Base-by-base conservation (phyloP, 2,329 filamentous ascomycete genomes). In the Aspergillus phoenicis region DNA sequence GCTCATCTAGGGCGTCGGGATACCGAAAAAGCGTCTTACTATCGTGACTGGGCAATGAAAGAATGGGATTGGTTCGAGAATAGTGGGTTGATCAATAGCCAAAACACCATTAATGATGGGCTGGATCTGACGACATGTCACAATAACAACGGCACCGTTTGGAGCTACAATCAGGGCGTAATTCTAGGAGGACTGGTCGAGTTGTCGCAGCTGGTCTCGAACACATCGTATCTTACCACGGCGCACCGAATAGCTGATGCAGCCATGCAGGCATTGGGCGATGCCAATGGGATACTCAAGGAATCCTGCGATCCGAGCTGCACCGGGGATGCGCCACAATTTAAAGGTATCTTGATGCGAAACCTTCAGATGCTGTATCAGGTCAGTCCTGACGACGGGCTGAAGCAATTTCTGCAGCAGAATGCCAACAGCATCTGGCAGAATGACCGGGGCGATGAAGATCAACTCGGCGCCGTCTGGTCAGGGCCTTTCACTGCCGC, bases 201-300 rank as follows among this genome's bases (percentile, higher is more conserved):
- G 43, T 13, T 57, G 5, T 30, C 54, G 6, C 26, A 49, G 41
- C 43, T 57, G 36, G 36, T 43, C 33, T 7, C 11, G 0, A 74
- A 85, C 64, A n/a, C 52, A 0, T 63, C 66, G 5, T 81, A 83
- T 57, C 68, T 85, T 15, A 64, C 73, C 4, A 70, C 72, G 2
- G 84, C 84, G 2, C 70, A 72, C 41, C 65, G 62, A 15, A 84
- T 88, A 59, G 86, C 86, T 24, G 73, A 78, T 48, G 84, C 84
- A 0, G 83, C 83, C 13, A 83, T 87, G 59, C 66, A 68, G 10
- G 65, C 75, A 24, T 70, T 86, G 5, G 71, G 80, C 4, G 78
- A 82, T 62, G 59, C 72, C 0, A 73, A 81, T 56, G 80, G 81
- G 10, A 77, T 87, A 26, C 33, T 53, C 33, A 20, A 20, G 1